phyloP scores from a whole-genome alignment of 2,329 filamentous ascomycete genomes.

The Fusarium abutilonis region DNA sequence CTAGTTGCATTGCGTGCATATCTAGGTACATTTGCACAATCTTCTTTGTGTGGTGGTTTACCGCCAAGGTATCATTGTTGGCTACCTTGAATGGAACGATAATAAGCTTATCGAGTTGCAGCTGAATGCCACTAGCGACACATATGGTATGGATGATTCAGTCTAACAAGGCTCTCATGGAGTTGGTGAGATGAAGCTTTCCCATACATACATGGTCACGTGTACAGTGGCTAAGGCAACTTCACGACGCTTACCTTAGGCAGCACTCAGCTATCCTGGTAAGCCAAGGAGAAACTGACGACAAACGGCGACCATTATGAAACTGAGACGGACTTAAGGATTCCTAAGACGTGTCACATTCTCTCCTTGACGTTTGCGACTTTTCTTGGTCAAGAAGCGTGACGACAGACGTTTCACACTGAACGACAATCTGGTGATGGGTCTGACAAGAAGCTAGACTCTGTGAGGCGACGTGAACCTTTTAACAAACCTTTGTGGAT shows the following conservation, averaged over 20 bases:
- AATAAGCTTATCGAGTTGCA: background rate
- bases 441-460: conserved; percentile 6
- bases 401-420: conserved; percentile 32
- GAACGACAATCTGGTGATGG: conserved; percentile 9
- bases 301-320: conserved; percentile 23
- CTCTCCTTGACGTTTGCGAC: background rate
- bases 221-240: conserved; percentile 22
- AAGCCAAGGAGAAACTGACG: conserved; percentile 38
- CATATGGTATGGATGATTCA: conserved; percentile 1
- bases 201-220: conserved; percentile 24
- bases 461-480: conserved; percentile 29
- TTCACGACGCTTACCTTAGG: conserved; percentile 43
- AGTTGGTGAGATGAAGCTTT: conserved; percentile 5
- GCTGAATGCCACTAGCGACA: background rate
- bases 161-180: background rate
- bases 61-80: conserved; percentile 1
- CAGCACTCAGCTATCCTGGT: conserved; percentile 40
- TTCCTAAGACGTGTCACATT: conserved; percentile 14
- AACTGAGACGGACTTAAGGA: conserved; percentile 12
- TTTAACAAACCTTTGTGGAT: background rate
- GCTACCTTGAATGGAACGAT: background rate
- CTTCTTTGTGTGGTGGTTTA: too few relatives aligned
- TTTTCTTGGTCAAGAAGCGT: conserved; percentile 7
- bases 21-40: too few relatives aligned
- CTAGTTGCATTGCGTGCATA: background rate